phyloP scores from a whole-genome alignment of 2,329 filamentous ascomycete species.

The Paraphoma sp. region DNA sequence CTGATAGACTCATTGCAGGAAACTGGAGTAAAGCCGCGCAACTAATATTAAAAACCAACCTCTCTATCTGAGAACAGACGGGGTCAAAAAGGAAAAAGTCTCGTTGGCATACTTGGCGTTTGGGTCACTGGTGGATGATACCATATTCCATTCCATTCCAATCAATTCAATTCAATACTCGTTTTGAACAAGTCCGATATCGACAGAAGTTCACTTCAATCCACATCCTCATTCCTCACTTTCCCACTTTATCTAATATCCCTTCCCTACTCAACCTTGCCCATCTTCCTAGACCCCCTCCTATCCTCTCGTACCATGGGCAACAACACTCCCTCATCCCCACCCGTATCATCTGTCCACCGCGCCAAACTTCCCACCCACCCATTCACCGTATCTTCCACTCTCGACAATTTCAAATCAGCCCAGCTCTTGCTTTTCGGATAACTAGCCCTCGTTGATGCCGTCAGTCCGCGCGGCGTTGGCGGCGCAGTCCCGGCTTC shows the following conservation, averaged over 20 bases:
- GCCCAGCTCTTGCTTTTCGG: slow-evolving; percentile 20
- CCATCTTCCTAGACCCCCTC: background rate
- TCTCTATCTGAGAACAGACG: slow-evolving; percentile 17
- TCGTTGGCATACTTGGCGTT: slow-evolving; percentile 5
- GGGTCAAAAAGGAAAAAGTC: background rate
- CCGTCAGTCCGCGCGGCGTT: background rate
- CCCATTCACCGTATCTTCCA: slow-evolving; percentile 30
- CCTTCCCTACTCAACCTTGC: background rate
- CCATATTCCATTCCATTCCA: background rate
- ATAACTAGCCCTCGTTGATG: background rate
- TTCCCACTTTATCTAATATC: too few relatives aligned
- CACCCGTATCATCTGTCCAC: slow-evolving; percentile 29
- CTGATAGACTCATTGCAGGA: slow-evolving; percentile 45
- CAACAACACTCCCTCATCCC: slow-evolving; percentile 7
- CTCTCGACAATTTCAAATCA: slow-evolving; percentile 17
- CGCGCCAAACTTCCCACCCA: slow-evolving; percentile 22
- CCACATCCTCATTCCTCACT: too few relatives aligned
- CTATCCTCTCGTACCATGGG: slow-evolving; percentile 4
- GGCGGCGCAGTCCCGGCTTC: slow-evolving; percentile 10
- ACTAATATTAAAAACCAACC: slow-evolving; percentile 31
- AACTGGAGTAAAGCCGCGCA: slow-evolving; percentile 18
- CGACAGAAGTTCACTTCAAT: too few relatives aligned
- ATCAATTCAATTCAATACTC: too few relatives aligned
- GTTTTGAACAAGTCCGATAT: too few relatives aligned
- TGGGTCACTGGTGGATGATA: slow-evolving; percentile 10